Base-by-base conservation (phyloP, 169 alveolate genomes). In the Plasmodium cynomolgi region DNA sequence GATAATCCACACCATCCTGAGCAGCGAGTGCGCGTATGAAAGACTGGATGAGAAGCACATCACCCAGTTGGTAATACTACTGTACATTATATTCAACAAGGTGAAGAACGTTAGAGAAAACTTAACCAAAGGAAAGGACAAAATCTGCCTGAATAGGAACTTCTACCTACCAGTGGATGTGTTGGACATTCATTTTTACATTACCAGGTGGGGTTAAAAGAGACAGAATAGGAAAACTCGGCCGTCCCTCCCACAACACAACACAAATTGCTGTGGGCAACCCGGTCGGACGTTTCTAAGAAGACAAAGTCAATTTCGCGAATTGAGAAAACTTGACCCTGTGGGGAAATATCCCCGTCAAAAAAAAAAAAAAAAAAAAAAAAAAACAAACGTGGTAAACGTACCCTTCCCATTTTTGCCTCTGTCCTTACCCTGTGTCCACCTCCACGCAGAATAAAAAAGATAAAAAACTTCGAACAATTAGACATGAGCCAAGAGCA, bases 1-100 rank as follows among this genome's bases (percentile, higher is more conserved):
- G 92, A 73, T 84, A 84, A 84, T 84, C 2, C 73, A 84, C 68
- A 85, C 86, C 56, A 75, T 85, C 34, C 3, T 74, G 56, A 47
- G 56, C 17, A 34, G 56, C 31, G 84, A 77, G 44, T 54, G 93
- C 37, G 44, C 81, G 11, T 56, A 62, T 29, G 31, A 0, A 13
- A 26, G 20, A 7, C 84, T 84, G 73, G 93, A 85, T 8, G 93
- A 58, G 23, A 85, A 33, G 13, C 13, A 54, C 29, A 75, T 85
- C 58, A 85, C 37, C 68, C 31, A 85, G 62, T 31, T 85, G 41
- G 68, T 85, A 47, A 75, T 85, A 74, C 31, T 85, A 34, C 82
- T 85, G 62, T 41, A 74, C 82, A 85, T 85, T 37, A 85, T 58
- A 50, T 85, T 85, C 81, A 85, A 85, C 68, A 85, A 85, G 80